Evolutionary conservation across 345 rosid genomes (phyloP), one percentile per base, ranked within the genome.

Genomic region (Angophora floribunda): DNA sequence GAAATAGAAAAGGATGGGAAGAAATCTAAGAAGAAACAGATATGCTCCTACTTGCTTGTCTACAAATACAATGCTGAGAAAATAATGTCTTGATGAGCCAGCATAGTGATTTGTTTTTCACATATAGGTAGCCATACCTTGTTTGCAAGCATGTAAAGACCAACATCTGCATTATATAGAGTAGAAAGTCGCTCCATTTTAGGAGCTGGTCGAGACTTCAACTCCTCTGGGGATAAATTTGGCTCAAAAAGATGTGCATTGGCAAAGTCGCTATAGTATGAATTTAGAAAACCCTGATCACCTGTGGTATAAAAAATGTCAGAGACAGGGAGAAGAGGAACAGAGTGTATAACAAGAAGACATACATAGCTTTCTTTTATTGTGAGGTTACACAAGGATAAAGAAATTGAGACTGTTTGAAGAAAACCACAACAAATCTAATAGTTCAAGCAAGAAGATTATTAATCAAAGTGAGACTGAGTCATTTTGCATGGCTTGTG

Each of bases 91-190:
- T 50, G 32, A 51, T 75, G 65, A 21, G 63, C 15, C 28, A 87
- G 55, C 16, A 26, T 36, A 50, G n/a, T 36, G 9, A 78, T 12
- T 14, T 52, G 65, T 11, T 80, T 80, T 52, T 51, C 36, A 87
- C 12, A 26, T 36, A 75, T 1, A 50, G 26, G 75, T 16, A 53
- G 21, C 59, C n/a, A 36, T 93, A 96, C 99, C 99, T 96, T 97
- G 93, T 97, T 96, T 50, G 99, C 99, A 89, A 97, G 98, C 99
- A 96, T 95, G 94, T 96, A 96, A 86, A 97, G 98, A 91, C 99
- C 99, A 94, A 97, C 98, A 92, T 97, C 99, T 16, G 99, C 99
- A 89, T 96, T 97, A 45, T 96, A 97, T 4, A 95, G 90, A 51
- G 99, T 97, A 65, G 99, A 97, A 50, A 97, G 99, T 63, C 97